These are phyloP conservation scores for Nidula niveotomentosa DNA, from an alignment of 1,284 basidiomycete genomes.

Conservation along the genomic window DNA sequence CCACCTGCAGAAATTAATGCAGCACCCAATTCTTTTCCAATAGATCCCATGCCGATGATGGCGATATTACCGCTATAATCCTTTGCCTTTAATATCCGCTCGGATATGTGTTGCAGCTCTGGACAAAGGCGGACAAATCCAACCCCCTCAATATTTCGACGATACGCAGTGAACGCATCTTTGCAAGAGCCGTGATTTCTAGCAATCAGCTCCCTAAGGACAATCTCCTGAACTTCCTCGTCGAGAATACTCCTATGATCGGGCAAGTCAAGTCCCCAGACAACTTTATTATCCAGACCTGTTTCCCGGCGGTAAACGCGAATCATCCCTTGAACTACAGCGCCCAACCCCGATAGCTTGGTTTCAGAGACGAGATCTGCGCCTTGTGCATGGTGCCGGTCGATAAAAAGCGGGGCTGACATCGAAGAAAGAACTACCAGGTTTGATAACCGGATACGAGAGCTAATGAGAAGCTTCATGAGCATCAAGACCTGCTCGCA, in stretches of 20 bases:
- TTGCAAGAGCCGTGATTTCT: constrained; percentile 6
- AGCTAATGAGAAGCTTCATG: constrained; percentile 1
- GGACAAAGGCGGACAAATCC: too few species aligned
- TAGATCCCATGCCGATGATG: background rate
- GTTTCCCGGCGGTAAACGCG: constrained; percentile 24
- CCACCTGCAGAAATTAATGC: background rate
- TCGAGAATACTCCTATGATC: constrained; percentile 3
- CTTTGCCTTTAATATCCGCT: too few species aligned
- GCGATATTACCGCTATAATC: background rate
- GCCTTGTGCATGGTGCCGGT: background rate
- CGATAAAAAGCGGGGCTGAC: background rate
- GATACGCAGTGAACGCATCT: constrained; percentile 18
- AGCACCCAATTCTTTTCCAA: background rate
- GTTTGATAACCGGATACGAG: background rate
- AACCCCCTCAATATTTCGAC: constrained; percentile 3
- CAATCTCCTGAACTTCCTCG: constrained; percentile 4
- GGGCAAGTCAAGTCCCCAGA: constrained; percentile 23
- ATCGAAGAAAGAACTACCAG: background rate
- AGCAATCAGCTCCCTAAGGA: constrained; percentile 14
- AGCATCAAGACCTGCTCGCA: background rate
- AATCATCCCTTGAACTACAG: constrained; percentile 24
- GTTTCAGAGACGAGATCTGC: background rate
- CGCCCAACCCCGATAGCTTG: constrained; percentile 6
- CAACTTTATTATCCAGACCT: constrained; percentile 13
- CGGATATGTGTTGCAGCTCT: too few species aligned